These are phyloP conservation scores for Tagetes patula DNA, from an alignment of 129 eudicot genomes.

Conservation along the genomic window DNA sequence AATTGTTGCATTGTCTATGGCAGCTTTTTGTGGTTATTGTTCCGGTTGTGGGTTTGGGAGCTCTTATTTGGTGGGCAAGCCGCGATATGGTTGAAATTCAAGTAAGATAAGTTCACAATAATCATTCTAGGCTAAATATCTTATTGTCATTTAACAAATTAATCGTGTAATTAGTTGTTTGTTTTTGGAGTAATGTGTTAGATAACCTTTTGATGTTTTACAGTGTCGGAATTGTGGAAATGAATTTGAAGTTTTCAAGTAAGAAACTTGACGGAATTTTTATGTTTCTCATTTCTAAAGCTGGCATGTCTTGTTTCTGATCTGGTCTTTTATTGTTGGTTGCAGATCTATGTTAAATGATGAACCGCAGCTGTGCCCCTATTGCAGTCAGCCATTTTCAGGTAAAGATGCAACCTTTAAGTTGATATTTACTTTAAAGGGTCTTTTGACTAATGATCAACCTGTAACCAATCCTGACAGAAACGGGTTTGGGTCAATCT, in stretches of 20 bases:
- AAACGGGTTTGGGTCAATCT: not conserved
- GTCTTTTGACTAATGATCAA: not conserved
- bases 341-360: constrained; percentile 71
- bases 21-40: constrained; percentile 81
- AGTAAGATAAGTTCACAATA: constrained; percentile 42
- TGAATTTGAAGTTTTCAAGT: constrained; percentile 82
- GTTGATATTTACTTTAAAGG: not conserved
- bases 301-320: constrained; percentile 10
- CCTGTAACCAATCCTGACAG: not conserved
- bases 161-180: constrained; percentile 9
- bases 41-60: constrained; percentile 87
- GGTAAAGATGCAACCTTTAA: constrained; percentile 41
- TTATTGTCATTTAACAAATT: not conserved
- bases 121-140: constrained; percentile 12
- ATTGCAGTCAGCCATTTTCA: constrained; percentile 82
- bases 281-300: not conserved
- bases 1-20: constrained; percentile 19
- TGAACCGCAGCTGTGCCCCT: constrained; percentile 75
- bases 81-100: constrained; percentile 68
- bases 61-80: constrained; percentile 96
- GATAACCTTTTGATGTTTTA: constrained; percentile 27
- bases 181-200: constrained; percentile 10
- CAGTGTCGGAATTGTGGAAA: constrained; percentile 91
- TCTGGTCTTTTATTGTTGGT: constrained; percentile 11
- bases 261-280: constrained; percentile 35